phyloP scores from a whole-genome alignment of 2,329 filamentous ascomycete species.

The Penicillium sp. region DNA sequence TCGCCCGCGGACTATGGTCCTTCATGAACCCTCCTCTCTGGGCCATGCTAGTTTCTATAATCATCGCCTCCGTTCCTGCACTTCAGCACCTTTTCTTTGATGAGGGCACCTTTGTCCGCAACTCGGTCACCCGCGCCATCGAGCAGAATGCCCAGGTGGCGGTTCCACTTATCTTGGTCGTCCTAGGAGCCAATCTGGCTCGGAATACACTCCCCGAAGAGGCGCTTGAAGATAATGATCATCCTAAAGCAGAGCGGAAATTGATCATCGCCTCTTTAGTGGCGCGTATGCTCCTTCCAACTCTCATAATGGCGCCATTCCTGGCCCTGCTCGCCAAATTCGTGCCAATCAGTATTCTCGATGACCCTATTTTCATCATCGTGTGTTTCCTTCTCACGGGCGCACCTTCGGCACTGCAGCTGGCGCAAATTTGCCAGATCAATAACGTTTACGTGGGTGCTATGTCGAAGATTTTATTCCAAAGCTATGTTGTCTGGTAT shows the following conservation, averaged over 20 bases:
- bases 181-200: constrained; percentile 90
- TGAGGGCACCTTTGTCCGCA: constrained; percentile 84
- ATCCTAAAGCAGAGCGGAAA: constrained; percentile 67
- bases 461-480: constrained; percentile 90
- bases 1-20: constrained; percentile 72
- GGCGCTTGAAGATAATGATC: constrained; percentile 66
- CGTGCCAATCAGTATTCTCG: constrained; percentile 87
- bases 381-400: constrained; percentile 96
- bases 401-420: constrained; percentile 86
- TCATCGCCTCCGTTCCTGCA: constrained; percentile 82
- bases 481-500: constrained; percentile 94
- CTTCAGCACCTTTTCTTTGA: constrained; percentile 86
- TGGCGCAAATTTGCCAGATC: constrained; percentile 98
- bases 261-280: constrained; percentile 83
- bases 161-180: constrained; percentile 91
- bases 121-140: constrained; percentile 87
- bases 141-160: constrained; percentile 84
- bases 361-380: constrained; percentile 96
- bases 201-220: constrained; percentile 79
- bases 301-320: constrained; percentile 86
- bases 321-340: constrained; percentile 86
- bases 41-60: constrained; percentile 90
- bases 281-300: constrained; percentile 89
- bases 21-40: constrained; percentile 99
- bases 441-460: constrained; percentile 94